Base-by-base conservation (phyloP, 2,329 filamentous ascomycete species). In the Calonectria pseudoturangicola region DNA sequence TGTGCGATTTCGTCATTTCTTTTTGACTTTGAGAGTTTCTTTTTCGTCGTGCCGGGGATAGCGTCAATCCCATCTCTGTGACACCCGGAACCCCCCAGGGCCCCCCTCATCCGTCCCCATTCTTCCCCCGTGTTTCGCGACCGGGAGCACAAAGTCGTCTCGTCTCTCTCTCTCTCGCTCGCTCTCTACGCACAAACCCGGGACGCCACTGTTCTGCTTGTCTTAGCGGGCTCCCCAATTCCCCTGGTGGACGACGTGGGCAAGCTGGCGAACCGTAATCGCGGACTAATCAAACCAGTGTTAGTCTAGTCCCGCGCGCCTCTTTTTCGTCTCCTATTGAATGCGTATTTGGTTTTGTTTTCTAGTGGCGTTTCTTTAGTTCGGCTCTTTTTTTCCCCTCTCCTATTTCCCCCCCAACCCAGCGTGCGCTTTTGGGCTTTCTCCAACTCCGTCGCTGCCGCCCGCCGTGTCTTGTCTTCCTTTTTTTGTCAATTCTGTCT, bases 301-400 rank as follows among this genome's bases (percentile, higher is more conserved):
- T 60, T 60, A 60, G 54, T 60, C 54, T 60, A 60, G 54, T 60
- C 54, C 33, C 33, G 54, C 33, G 13, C 54, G 54, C 54, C 54
- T 67, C 64, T 56, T 65, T 30, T 65, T 41, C 45, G 45, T 65
- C 45, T 65, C 45, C 48, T 65, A 39, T 36, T 56, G 51, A 56
- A 21, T 33, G 28, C 18, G 21, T 50, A 13, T 13, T 41, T 50
- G 60, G 28, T 10, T 47, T 27, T 50, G 62, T 21, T 25, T 21
- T 39, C 62, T 65, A 28, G 56, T 54, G 28, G 18, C 27, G 28
- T 54, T 41, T 60, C n/a, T 60, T 4, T 39, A 8, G 54, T 60
- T 9, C n/a, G 21, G 13, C 54, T 60, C 33, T 60, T 36, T 12
- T 47, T 47, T 47, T 7, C 8, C 45, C 21, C 45, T 48, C 45